phyloP scores from a whole-genome alignment of 805 yeast genomes.

The Candida piceae region DNA sequence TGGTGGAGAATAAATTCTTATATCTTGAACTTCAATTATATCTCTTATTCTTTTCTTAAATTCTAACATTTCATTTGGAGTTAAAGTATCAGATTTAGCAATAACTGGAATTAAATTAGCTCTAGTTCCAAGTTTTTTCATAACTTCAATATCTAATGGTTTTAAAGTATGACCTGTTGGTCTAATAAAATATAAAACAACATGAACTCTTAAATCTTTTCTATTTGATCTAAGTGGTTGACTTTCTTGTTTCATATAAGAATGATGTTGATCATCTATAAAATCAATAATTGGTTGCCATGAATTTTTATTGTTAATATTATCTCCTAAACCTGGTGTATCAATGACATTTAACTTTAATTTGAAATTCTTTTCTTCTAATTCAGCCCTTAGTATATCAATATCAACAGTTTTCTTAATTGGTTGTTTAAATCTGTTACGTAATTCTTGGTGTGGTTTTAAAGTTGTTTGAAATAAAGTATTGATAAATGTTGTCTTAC shows the following conservation, averaged over 20 bases:
- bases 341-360: constrained; percentile 78
- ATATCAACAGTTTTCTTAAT: constrained; percentile 70
- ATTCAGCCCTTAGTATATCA: constrained; percentile 70
- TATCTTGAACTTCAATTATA: constrained; percentile 78
- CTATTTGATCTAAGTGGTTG: constrained; percentile 69
- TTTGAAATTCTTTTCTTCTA: constrained; percentile 79
- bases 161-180: constrained; percentile 87
- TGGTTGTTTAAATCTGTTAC: constrained; percentile 54
- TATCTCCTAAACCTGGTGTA: constrained; percentile 93
- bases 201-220: constrained; percentile 86
- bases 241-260: constrained; percentile 87
- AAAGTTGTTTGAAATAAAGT: constrained; percentile 74
- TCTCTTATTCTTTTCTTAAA: constrained; percentile 77
- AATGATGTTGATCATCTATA: constrained; percentile 86
- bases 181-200: constrained; percentile 82
- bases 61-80: constrained; percentile 60
- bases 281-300: constrained; percentile 87
- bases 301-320: constrained; percentile 75
- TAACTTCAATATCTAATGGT: constrained; percentile 82
- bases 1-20: constrained; percentile 80
- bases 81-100: constrained; percentile 82
- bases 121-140: constrained; percentile 76
- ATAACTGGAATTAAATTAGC: constrained; percentile 87
- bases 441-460: constrained; percentile 52
- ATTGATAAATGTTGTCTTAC: constrained; percentile 87